Base-by-base conservation (phyloP, 495 filamentous ascomycete species). In the Xylaria curta region DNA sequence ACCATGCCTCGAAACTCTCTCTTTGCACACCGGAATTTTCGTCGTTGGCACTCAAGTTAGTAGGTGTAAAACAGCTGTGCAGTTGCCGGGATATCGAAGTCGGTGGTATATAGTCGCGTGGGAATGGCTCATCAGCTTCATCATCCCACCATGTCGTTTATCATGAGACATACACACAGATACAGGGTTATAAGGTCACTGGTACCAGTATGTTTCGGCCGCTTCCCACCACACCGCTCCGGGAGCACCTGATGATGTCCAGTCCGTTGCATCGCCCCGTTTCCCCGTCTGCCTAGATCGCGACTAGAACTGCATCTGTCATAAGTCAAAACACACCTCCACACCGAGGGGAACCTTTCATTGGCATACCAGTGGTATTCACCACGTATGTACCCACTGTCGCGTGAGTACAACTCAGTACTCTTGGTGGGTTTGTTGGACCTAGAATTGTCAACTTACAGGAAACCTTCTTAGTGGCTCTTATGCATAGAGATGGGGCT, bases 381-480 rank as follows among this genome's bases (percentile, higher is more conserved):
- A 26, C 17, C 28, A 59, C 17, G 51, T 28, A 49, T 21, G 49
- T 53, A 66, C 28, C 65, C 65, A 67, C 47, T 44, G 65, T 67
- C 65, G 65, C 65, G 36, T 67, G 65, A 67, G 21, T 51, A 49
- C 6, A 19, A 42, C 33, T 42, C 21, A 24, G 19, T 19, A 38
- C 17, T 53, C 26, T 44, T 26, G 42, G 13, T 47, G 63, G 47
- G n/a, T 65, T 47, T 15, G 24, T 26, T 31, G 54, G 46, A 53
- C 19, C 26, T 49, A 24, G 28, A 24, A 24, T 54, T 38, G 36
- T 6, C 8, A 6, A 38, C n/a, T 36, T 19, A 51, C 33, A 26
- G 26, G 63, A 12, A 19, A 47, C 21, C 38, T 2, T 63, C 60
- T n/a, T 8, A 44, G 21, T 63, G 21, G 21, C 38, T 21, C 17